phyloP scores from a whole-genome alignment of 1,284 basidiomycete species.

The Pterulicium gracile region DNA sequence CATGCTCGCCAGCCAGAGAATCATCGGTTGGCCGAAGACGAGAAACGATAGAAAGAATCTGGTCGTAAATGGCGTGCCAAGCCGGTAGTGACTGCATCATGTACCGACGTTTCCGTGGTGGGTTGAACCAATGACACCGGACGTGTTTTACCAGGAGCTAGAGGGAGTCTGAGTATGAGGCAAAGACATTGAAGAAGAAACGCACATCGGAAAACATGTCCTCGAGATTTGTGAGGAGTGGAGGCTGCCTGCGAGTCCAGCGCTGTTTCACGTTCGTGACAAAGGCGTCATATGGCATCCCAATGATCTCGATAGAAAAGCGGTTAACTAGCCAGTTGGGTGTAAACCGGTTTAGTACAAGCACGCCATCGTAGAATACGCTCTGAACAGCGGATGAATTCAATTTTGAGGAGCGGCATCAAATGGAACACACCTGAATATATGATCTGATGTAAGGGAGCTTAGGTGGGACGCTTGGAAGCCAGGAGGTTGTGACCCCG shows the following conservation, averaged over 20 bases:
- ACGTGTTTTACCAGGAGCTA: constrained; percentile 50
- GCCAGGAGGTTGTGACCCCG: constrained; percentile 39
- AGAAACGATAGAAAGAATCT: constrained; percentile 1
- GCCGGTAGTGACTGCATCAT: constrained; percentile 48
- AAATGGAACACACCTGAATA: constrained; percentile 42
- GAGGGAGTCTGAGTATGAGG: constrained; percentile 1
- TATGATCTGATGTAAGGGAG: constrained; percentile 51
- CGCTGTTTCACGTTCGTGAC: constrained; percentile 24
- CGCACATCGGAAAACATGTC: constrained; percentile 6
- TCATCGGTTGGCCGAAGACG: constrained; percentile 4
- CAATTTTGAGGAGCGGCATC: constrained; percentile 2
- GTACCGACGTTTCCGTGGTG: not conserved
- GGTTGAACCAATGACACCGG: constrained; percentile 24
- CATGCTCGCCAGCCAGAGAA: constrained; percentile 14
- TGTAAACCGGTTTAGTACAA: constrained; percentile 40
- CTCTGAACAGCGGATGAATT: constrained; percentile 30
- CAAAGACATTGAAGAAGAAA: constrained; percentile 6
- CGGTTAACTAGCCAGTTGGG: constrained; percentile 47
- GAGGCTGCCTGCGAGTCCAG: constrained; percentile 22
- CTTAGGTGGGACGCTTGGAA: constrained; percentile 25
- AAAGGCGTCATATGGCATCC: constrained; percentile 37
- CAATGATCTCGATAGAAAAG: constrained; percentile 58
- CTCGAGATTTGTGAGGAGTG: constrained; percentile 19
- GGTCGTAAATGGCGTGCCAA: constrained; percentile 53
- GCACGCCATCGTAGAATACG: constrained; percentile 45